Base-by-base conservation (phyloP, 768 basidiomycete species). In the Suillus hirtellus region DNA sequence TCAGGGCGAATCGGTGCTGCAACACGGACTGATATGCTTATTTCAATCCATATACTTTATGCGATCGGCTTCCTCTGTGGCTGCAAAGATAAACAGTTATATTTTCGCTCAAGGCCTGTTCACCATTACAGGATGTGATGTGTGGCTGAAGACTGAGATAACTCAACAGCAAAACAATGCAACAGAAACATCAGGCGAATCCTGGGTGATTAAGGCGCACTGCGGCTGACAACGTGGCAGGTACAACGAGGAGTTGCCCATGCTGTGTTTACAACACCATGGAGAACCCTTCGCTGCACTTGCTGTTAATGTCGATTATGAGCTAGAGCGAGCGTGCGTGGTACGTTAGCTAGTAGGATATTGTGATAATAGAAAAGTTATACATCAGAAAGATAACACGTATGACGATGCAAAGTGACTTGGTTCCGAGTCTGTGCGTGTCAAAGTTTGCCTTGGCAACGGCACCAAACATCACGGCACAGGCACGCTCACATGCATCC, bases 31-130 rank as follows among this genome's bases (percentile, higher is more conserved):
- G 55, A 78, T 1, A 65, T 89, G 11, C 59, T 85, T 31, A 64
- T 86, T 7, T 66, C 90, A 9, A 84, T 88, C 11, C 76, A 14
- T 11, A 12, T 11, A 12, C 17, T 5, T n/a, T 21, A 81, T n/a
- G 82, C 79, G 35, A 50, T 89, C 15, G 87, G 82, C 68, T 63
- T 79, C 17, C 46, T 89, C 59, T 74, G 93, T 49, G 93, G 34
- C 42, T 43, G 35, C 44, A 37, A 35, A 37, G 10, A n/a, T 14
- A 64, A 24, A 55, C 47, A 67, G 42, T 19, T 19, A 42, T 31
- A 14, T 21, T 3, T 31, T 31, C 5, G 31, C 31, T 31, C 31
- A 31, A 31, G 38, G 63, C 87, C 87, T 17, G 71, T 91, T 60
- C 81, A 12, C 76, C 78, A 11, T 60, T 92, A 38, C 78, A 82